These are phyloP conservation scores for Lignosus rhinocerotis DNA, from an alignment of 1,284 basidiomycete species.

Conservation along the genomic window DNA sequence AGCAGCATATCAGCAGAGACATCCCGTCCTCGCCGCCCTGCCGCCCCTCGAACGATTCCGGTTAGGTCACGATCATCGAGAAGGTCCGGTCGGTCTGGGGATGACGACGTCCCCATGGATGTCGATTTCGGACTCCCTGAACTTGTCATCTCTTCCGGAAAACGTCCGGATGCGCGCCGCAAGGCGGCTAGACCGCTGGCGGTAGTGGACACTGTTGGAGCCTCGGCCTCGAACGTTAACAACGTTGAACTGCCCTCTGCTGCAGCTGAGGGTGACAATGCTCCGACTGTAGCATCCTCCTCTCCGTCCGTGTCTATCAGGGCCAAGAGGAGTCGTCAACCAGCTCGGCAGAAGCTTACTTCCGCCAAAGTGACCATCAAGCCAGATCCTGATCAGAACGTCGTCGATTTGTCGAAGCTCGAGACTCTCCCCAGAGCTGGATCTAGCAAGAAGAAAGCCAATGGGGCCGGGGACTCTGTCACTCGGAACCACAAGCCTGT, in stretches of 20 bases:
- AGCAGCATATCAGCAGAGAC: slow-evolving; percentile 4
- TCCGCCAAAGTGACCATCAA: slow-evolving; percentile 2
- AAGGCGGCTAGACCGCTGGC: slow-evolving; percentile 17
- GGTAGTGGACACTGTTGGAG: neutral
- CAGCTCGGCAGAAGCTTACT: neutral
- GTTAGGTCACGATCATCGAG: slow-evolving; percentile 4
- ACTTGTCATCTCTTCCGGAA: slow-evolving; percentile 16
- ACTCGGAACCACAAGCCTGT: slow-evolving; percentile 9
- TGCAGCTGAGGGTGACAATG: neutral
- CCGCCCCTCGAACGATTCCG: slow-evolving; percentile 6
- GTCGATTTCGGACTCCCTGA: slow-evolving; percentile 14
- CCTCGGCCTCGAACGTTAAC: neutral
- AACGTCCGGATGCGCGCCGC: slow-evolving; percentile 19
- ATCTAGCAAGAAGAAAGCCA: slow-evolving; percentile 12
- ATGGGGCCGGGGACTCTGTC: slow-evolving; percentile 1
- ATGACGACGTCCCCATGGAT: slow-evolving; percentile 18
- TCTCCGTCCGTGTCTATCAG: slow-evolving; percentile 7
- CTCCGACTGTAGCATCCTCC: neutral
- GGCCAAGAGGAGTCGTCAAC: slow-evolving; percentile 19
- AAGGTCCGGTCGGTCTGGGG: slow-evolving; percentile 11
- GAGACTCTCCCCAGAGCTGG: slow-evolving; percentile 1
- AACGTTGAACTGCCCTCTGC: neutral
- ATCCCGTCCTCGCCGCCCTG: slow-evolving; percentile 12
- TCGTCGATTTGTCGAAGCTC: neutral
- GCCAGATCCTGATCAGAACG: slow-evolving; percentile 3